Evolutionary conservation across 441 rosid genomes (phyloP).

Genomic region (Raphanus hybrid): DNA sequence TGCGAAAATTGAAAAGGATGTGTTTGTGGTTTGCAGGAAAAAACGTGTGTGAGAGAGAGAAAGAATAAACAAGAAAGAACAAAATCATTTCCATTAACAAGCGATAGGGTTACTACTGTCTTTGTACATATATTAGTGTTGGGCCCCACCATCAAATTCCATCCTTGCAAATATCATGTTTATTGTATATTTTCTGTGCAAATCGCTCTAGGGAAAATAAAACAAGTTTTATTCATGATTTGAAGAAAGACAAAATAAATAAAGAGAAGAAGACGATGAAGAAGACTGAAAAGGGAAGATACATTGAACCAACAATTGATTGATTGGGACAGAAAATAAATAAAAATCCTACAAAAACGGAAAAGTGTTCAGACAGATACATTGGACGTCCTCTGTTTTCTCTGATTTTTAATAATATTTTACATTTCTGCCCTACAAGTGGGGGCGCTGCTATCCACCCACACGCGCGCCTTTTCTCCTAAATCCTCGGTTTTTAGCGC

Average conservation of each 20-base stretch:
- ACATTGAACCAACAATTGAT: slow-evolving; percentile 32
- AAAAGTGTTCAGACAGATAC: slow-evolving; percentile 33
- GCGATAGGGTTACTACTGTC: too few species aligned
- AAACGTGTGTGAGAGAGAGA: too few species aligned
- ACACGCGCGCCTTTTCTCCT: slow-evolving; percentile 8
- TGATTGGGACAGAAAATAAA: slow-evolving; percentile 19
- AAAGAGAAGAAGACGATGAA: background rate
- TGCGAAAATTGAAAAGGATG: too few species aligned
- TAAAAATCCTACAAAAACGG: slow-evolving; percentile 31
- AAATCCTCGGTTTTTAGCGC: background rate
- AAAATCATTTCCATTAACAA: too few species aligned
- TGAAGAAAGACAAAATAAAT: background rate
- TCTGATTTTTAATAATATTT: background rate
- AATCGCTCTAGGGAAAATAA: too few species aligned
- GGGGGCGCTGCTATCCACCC: slow-evolving; percentile 5
- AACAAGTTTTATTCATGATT: background rate
- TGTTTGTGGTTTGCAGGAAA: too few species aligned
- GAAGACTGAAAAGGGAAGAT: slow-evolving; percentile 9
- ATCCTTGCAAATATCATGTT: too few species aligned
- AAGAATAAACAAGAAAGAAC: too few species aligned
- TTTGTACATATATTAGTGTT: too few species aligned
- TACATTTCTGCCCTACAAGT: slow-evolving; percentile 18
- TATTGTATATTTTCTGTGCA: too few species aligned
- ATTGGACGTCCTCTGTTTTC: slow-evolving; percentile 17
- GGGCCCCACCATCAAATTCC: too few species aligned